These are phyloP conservation scores for Podila epicladia DNA, from an alignment of 192 early-diverging fungal genomes.

Conservation along the genomic window DNA sequence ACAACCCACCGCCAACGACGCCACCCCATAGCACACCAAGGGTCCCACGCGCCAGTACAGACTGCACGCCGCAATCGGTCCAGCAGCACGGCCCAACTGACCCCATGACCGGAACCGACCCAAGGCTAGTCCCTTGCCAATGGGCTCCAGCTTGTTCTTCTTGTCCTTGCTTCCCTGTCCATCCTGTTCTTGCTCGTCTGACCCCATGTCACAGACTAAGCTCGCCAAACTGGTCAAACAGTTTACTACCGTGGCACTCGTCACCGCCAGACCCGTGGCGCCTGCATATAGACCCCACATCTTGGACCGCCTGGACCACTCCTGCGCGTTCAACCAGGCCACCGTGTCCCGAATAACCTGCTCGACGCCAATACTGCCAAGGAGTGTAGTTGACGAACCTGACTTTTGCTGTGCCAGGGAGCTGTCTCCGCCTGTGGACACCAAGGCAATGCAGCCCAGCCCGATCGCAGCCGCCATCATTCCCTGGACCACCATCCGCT, in stretches of 20 bases:
- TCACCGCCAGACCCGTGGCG: conserved; percentile 87
- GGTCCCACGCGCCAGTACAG: conserved; percentile 88
- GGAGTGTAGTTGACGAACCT: neutral
- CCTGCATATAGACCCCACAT: conserved; percentile 70
- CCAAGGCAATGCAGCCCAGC: conserved; percentile 64
- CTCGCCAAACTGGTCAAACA: conserved; percentile 84
- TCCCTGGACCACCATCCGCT: conserved; percentile 80
- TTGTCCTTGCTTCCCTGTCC: neutral
- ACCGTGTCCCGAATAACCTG: neutral
- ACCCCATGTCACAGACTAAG: conserved; percentile 60
- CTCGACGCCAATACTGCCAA: neutral
- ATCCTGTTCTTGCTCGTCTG: conserved; percentile 18
- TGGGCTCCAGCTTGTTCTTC: conserved; percentile 8
- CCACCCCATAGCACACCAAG: conserved; percentile 66
- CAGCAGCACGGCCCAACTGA: conserved; percentile 90
- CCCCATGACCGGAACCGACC: conserved; percentile 90
- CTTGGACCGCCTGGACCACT: conserved; percentile 33
- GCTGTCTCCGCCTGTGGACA: conserved; percentile 48
- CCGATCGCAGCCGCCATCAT: conserved; percentile 76
- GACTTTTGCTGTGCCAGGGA: neutral
- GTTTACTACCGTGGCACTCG: conserved; percentile 95
- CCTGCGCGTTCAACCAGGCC: conserved; percentile 31
- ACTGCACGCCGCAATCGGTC: conserved; percentile 88
- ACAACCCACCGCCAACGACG: conserved; percentile 58
- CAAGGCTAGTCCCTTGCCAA: conserved; percentile 74